Base-by-base conservation (phyloP, 805 yeast genomes). In the Candida nonsorbophila region DNA sequence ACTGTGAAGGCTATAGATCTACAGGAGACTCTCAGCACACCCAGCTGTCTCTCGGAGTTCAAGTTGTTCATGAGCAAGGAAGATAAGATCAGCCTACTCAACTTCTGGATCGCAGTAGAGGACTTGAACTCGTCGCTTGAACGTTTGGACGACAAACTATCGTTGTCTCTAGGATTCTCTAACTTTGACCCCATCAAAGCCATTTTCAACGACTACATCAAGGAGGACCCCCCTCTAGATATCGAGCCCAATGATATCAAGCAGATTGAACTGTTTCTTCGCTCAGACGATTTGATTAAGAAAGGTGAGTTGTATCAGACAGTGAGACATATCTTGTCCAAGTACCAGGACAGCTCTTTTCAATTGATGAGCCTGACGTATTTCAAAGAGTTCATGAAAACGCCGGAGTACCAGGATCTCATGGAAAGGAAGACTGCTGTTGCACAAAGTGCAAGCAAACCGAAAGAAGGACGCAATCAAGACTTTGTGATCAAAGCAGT, bases 61-160 rank as follows among this genome's bases (percentile, higher is more conserved):
- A 14, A 35, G 2, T 51, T 46, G 13, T 55, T 38, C 22, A 34
- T 56, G 38, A 30, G 25, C 11, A 27, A 37, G 13, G 34, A 30
- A 10, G 33, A 37, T 11, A 35, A 45, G 15, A 19, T 16, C 6
- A 24, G 37, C 0, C 46, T 77, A 16, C 45, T 85, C 4, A 78
- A 77, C 24, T 77, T 75, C 36, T 83, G 87, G 85, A 49, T 71
- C 4, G 68, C 73, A 2, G 79, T 85, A 3, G 82, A 84, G 36
- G 63, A 71, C 0, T 67, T 84, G 21, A 74, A 77, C 42, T 82
- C 82, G 27, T 95, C 96, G 0, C 51, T 87, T 11, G 84, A 78
- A 37, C 82, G 72, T 14, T 46, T 48, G 24, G 48, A 43, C 14
- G 47, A 51, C 27, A 53, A 41, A 21, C 47, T 69, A 35, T 44